Evolutionary conservation across 768 basidiomycete genomes (phyloP).

Genomic region (Mycena galericulata): DNA sequence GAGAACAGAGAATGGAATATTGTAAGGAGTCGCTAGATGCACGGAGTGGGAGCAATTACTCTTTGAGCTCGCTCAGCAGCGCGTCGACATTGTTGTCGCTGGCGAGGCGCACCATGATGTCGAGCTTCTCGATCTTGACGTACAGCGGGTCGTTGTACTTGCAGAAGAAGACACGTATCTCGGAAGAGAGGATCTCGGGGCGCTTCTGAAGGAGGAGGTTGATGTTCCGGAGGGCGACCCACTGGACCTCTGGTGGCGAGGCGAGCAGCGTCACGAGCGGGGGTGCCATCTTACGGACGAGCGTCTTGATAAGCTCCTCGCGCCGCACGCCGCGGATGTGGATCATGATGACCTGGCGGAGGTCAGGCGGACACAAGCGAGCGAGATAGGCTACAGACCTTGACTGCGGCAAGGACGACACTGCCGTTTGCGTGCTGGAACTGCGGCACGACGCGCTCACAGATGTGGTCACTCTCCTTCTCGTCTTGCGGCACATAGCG

Average conservation of each 20-base stretch:
- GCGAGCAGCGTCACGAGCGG: conserved; percentile 95
- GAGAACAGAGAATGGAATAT: too few species aligned
- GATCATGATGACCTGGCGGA: conserved; percentile 92
- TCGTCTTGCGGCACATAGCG: conserved; percentile 88
- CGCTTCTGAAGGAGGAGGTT: conserved; percentile 96
- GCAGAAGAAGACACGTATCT: conserved; percentile 99
- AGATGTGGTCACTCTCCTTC: conserved; percentile 98
- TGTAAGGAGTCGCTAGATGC: background rate
- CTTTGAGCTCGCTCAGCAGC: conserved; percentile 93
- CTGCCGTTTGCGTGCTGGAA: conserved; percentile 98
- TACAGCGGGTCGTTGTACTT: conserved; percentile 99
- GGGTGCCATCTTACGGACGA: conserved; percentile 97
- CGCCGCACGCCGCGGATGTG: conserved; percentile 87
- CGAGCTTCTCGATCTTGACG: conserved; percentile 98
- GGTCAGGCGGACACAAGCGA: background rate
- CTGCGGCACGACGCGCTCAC: conserved; percentile 97
- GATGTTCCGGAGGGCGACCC: conserved; percentile 97
- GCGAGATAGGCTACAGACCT: conserved; percentile 71
- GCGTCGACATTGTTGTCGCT: conserved; percentile 93
- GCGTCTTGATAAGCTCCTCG: conserved; percentile 86
- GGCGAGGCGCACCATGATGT: conserved; percentile 79
- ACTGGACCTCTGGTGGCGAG: conserved; percentile 97
- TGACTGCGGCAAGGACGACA: conserved; percentile 96
- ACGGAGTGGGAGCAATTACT: conserved; percentile 62
- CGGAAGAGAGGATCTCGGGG: conserved; percentile 88